Evolutionary conservation across 140 eudicot genomes (phyloP), one percentile per base, ranked within the genome.

Genomic region (Anethum foeniculum): DNA sequence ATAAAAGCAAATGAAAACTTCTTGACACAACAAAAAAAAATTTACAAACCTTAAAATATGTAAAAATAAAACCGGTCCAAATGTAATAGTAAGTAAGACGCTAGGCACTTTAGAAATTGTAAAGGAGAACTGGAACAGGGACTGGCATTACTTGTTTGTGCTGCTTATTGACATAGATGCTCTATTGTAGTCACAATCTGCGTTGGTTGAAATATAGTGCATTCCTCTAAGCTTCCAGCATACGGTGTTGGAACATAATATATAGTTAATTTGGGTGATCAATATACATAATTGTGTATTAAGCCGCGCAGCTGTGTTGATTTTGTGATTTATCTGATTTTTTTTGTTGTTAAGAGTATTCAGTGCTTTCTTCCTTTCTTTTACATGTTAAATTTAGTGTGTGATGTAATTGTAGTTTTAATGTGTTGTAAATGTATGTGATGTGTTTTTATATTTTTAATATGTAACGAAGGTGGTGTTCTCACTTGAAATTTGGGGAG

Each of bases 181-280:
- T 75, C 64, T 18, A 75, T 64, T 0, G 79, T 64, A 7, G 64
- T 75, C 79, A 47, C 64, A 75, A 75, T 75, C 64, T 75, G 64
- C 2, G 64, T 64, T 27, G 79, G 79, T 64, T 75, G 79, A 47
- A 75, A 64, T 75, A 75, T 75, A 27, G 79, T 77, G 41, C 10
- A 90, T 65, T 91, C 92, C 85, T 93, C 98, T 80, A 93, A 80
- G 7, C 90, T 83, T 74, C 94, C 97, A 4, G 97, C 98, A 87
- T 93, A 93, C 0, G 97, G 98, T 4, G 98, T 93, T 41, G 98
- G 98, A 82, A 93, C 98, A 80, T 93, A n/a, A n/a, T n/a, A n/a
- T n/a, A n/a, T n/a, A n/a, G n/a, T n/a, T n/a, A n/a, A n/a, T n/a
- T n/a, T n/a, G n/a, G n/a, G n/a, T n/a, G n/a, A n/a, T n/a, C n/a